Percentiles rank a stretch among this genome's conserved stretches.
Evolutionary conservation across 257 asterid species (phyloP).

Genomic region (Galeopsis tetrahit): DNA sequence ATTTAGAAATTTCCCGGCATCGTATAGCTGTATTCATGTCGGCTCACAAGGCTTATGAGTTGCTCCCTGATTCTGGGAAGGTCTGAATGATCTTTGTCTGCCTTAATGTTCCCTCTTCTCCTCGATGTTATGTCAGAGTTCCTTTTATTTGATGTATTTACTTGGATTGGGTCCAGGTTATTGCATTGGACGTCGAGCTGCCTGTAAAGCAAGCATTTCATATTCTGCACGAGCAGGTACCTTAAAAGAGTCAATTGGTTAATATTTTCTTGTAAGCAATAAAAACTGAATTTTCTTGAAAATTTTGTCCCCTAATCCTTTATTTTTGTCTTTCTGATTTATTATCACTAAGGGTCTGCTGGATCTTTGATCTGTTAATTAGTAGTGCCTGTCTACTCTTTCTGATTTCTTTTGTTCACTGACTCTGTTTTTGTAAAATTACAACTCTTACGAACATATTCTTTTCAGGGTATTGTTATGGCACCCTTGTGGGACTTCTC

Average conservation of each 20-base stretch:
- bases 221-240: conserved; percentile 90
- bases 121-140: conserved; percentile 15
- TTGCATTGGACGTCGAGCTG: conserved; percentile 86
- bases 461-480: conserved; percentile 73
- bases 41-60: conserved; percentile 83
- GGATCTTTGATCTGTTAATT: conserved; percentile 7
- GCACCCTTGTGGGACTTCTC: conserved; percentile 92
- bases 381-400: not conserved
- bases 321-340: not conserved
- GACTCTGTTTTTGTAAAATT: not conserved
- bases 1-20: conserved; percentile 65
- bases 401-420: not conserved
- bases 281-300: not conserved
- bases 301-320: not conserved
- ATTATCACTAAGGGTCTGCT: not conserved
- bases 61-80: conserved; percentile 95
- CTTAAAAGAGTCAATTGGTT: not conserved
- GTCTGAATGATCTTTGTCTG: conserved; percentile 42
- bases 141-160: conserved; percentile 27
- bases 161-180: conserved; percentile 53
- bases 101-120: conserved; percentile 17
- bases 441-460: conserved; percentile 30
- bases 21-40: conserved; percentile 69
- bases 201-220: conserved; percentile 94
- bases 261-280: not conserved